A percentile compares a stretch with the other conserved stretches of the same genome.
Conservation (phyloP, 1,284 basidiomycete species). For the Blastosporella zonata region DNA sequence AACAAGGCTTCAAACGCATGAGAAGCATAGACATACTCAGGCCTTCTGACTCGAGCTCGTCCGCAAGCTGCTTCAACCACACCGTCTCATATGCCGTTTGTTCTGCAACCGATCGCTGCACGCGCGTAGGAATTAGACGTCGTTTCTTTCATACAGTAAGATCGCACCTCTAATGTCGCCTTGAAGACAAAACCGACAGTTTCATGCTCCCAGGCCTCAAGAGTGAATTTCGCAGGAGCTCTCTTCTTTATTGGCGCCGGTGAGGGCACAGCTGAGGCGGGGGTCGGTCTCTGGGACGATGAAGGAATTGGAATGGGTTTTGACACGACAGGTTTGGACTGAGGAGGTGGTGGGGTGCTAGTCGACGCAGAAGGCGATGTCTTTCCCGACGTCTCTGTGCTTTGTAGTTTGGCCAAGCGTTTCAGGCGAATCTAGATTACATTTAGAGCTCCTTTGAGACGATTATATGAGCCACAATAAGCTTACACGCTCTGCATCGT, state of each 20-base stretch:
- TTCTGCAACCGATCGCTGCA: conserved; percentile 69
- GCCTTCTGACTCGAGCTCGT: conserved; percentile 71
- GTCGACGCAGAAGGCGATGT: conserved; percentile 30
- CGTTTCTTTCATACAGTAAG: not conserved
- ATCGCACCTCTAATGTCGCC: conserved; percentile 72
- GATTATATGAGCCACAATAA: conserved; percentile 6
- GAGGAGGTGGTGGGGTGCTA: conserved; percentile 29
- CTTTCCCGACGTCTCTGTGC: conserved; percentile 26
- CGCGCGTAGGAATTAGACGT: conserved; percentile 8
- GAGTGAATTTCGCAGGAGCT: conserved; percentile 50
- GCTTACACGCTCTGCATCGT: conserved; percentile 75
- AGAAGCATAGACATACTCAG: conserved; percentile 40
- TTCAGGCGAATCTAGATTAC: conserved; percentile 78
- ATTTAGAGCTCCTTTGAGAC: conserved; percentile 4
- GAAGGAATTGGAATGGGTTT: conserved; percentile 25
- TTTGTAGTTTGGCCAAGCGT: conserved; percentile 77
- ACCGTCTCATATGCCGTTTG: conserved; percentile 68
- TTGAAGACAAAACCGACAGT: conserved; percentile 69
- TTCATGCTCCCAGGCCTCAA: conserved; percentile 70
- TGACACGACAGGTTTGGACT: conserved; percentile 32
- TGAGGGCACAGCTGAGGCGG: conserved; percentile 26
- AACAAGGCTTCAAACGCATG: conserved; percentile 11
- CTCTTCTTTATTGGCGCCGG: conserved; percentile 46
- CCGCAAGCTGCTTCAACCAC: conserved; percentile 79
- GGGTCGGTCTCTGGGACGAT: conserved; percentile 24